phyloP scores from a whole-genome alignment of 768 basidiomycete genomes.

The Pulveroboletus frians region DNA sequence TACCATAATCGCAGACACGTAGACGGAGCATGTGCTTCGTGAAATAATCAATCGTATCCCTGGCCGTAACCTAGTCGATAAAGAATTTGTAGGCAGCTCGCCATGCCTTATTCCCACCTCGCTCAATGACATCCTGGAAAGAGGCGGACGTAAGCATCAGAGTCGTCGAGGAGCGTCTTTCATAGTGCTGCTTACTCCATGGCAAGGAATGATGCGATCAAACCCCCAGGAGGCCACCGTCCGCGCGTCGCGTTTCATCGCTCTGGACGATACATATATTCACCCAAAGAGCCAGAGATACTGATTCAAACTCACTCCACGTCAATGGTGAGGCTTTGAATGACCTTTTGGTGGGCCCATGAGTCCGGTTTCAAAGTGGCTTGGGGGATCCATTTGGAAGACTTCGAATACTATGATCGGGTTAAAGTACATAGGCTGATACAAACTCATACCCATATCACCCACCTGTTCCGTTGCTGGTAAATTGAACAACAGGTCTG shows the following conservation, averaged over 20 bases:
- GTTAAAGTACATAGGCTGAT: background rate
- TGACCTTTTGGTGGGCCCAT: conserved; percentile 26
- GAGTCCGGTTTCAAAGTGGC: conserved; percentile 27
- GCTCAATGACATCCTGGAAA: conserved; percentile 56
- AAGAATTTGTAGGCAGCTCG: conserved; percentile 36
- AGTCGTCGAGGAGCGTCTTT: background rate
- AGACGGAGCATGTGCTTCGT: background rate
- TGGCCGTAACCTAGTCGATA: conserved; percentile 12
- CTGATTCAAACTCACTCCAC: conserved; percentile 23
- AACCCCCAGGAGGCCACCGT: conserved; percentile 72
- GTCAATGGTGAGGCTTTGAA: conserved; percentile 19
- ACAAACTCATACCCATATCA: background rate
- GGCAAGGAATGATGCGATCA: conserved; percentile 69
- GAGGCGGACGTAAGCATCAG: background rate
- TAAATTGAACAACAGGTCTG: conserved; percentile 81
- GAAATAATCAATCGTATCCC: background rate
- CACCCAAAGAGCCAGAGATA: background rate
- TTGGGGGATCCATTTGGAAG: conserved; percentile 27
- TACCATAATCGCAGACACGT: background rate
- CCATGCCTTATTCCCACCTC: conserved; percentile 53
- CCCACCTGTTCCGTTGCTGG: conserved; percentile 70
- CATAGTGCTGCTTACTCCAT: conserved; percentile 40
- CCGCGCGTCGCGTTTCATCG: conserved; percentile 59
- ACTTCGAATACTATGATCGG: conserved; percentile 34
- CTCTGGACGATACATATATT: conserved; percentile 21